Evolutionary conservation across 1,284 basidiomycete genomes (phyloP).

Genomic region (Hypsizygus ulmarius): DNA sequence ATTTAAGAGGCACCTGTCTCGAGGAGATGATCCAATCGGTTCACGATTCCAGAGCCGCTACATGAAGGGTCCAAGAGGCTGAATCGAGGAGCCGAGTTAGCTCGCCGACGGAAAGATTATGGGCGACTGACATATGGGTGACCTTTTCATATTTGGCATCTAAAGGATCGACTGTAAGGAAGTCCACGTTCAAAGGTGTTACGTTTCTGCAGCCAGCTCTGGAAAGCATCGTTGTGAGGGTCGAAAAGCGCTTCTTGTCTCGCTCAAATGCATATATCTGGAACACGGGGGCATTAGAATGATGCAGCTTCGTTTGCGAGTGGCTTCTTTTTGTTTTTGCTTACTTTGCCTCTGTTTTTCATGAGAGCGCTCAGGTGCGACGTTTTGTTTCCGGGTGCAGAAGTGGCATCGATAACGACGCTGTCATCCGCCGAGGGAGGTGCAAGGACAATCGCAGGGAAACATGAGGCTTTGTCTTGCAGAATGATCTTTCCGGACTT

Average conservation of each 20-base stretch:
- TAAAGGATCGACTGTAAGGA: conserved; percentile 69
- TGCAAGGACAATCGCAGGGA: conserved; percentile 82
- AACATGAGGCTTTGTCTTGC: conserved; percentile 98
- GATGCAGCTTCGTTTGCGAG: background rate
- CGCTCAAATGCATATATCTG: conserved; percentile 87
- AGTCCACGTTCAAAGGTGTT: conserved; percentile 71
- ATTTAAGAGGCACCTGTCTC: conserved; percentile 50
- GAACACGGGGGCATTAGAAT: conserved; percentile 7
- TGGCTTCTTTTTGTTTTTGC: conserved; percentile 11
- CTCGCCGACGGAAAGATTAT: background rate
- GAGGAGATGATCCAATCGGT: conserved; percentile 82
- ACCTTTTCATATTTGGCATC: conserved; percentile 61
- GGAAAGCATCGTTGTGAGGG: conserved; percentile 78
- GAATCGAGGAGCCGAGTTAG: conserved; percentile 9
- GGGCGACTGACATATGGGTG: conserved; percentile 76
- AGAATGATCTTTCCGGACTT: conserved; percentile 80
- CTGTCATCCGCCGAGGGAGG: conserved; percentile 51
- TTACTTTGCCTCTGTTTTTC: conserved; percentile 75
- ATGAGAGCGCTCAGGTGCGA: conserved; percentile 90
- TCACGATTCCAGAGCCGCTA: conserved; percentile 90
- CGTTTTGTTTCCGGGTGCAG: conserved; percentile 98
- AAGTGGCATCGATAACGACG: conserved; percentile 89
- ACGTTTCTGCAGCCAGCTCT: conserved; percentile 82
- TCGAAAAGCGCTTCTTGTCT: conserved; percentile 75
- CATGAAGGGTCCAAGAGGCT: conserved; percentile 93